A percentile compares a stretch with the other conserved stretches of the same genome.
Evolutionary conservation across 1,284 basidiomycete species (phyloP).

Genomic region (Pholiota adiposa): DNA sequence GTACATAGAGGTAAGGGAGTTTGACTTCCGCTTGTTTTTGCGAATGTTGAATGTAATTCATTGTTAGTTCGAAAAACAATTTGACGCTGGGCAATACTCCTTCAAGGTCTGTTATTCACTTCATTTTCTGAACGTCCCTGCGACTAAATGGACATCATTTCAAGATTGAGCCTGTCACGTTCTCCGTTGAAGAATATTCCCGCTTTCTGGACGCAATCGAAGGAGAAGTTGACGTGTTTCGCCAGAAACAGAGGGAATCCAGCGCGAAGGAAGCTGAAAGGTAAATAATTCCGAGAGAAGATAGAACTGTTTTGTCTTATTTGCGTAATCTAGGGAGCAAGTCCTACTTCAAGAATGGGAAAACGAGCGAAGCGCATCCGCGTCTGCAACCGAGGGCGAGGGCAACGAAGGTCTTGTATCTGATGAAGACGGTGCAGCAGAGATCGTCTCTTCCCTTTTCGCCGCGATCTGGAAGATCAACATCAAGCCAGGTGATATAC

Average conservation of each 20-base stretch:
- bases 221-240: conserved; percentile 49
- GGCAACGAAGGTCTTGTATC: too few species aligned
- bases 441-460: conserved; percentile 49
- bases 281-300: too few species aligned
- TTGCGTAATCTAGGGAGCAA: conserved; percentile 9
- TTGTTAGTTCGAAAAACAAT: conserved; percentile 54
- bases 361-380: conserved; percentile 15
- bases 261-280: conserved; percentile 41
- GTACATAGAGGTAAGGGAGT: conserved; percentile 45
- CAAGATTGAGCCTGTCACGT: conserved; percentile 51
- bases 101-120: conserved; percentile 47
- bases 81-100: conserved; percentile 63
- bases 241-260: conserved; percentile 40
- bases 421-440: too few species aligned
- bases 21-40: background rate
- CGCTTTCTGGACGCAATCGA: conserved; percentile 47
- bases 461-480: conserved; percentile 65
- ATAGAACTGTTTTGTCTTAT: background rate
- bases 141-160: background rate
- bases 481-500: conserved; percentile 42
- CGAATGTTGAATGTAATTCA: background rate
- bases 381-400: too few species aligned
- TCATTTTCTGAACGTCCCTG: background rate
- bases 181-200: conserved; percentile 59
- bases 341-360: conserved; percentile 38